phyloP scores from a whole-genome alignment of 352 stramenopile genomes.

The Thraustotheca clavata region DNA sequence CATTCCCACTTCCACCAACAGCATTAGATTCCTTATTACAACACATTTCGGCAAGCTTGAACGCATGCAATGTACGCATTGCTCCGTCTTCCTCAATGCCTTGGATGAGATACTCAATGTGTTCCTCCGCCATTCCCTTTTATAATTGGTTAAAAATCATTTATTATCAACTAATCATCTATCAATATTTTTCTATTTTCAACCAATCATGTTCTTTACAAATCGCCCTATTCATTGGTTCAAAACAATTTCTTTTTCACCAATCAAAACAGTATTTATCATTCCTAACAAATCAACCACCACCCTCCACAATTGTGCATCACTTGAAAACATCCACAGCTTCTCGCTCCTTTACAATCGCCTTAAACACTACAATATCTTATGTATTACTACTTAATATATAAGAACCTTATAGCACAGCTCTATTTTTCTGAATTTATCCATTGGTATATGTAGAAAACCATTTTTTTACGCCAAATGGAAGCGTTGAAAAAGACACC shows the following conservation, averaged over 20 bases:
- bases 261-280: too few species aligned
- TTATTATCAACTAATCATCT: background rate
- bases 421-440: too few species aligned
- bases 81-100: conserved; percentile 6
- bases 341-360: too few species aligned
- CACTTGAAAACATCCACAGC: too few species aligned
- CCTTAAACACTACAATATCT: too few species aligned
- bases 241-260: conserved; percentile 6
- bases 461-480: too few species aligned
- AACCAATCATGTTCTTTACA: background rate
- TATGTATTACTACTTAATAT: too few species aligned
- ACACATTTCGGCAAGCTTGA: conserved; percentile 7
- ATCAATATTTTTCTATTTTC: background rate
- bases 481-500: too few species aligned
- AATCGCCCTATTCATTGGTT: background rate
- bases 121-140: background rate
- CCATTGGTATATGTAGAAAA: too few species aligned
- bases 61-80: background rate
- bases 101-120: conserved; percentile 18
- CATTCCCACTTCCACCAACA: background rate
- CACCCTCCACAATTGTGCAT: too few species aligned
- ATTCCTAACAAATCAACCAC: too few species aligned
- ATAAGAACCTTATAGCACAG: too few species aligned
- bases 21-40: background rate
- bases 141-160: background rate